phyloP scores from a whole-genome alignment of 1,284 basidiomycete species.

The Ustilago cynodontis region DNA sequence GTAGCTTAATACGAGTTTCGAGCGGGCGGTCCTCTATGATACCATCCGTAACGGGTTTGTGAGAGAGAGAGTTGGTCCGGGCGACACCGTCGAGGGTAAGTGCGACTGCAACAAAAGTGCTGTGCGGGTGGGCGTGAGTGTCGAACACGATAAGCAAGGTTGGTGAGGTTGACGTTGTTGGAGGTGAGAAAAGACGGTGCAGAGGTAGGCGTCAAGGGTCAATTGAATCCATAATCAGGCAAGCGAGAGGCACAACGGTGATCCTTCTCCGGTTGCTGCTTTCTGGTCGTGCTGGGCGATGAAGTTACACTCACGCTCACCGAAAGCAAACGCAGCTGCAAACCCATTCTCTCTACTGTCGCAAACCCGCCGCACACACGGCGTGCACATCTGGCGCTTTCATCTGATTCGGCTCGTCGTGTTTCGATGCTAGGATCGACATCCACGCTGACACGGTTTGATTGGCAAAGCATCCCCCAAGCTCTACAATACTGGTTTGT shows the following conservation, averaged over 20 bases:
- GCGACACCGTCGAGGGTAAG: background rate
- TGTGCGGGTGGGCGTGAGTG: background rate
- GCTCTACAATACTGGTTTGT: background rate
- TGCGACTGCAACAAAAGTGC: background rate
- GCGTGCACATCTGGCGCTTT: slow-evolving; percentile 1
- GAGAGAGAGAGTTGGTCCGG: background rate
- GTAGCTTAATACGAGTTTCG: background rate
- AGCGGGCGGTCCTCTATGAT: slow-evolving; percentile 1
- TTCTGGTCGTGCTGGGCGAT: slow-evolving; percentile 10
- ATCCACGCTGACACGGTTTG: slow-evolving; percentile 1
- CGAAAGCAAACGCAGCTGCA: no score
- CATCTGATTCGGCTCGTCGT: background rate
- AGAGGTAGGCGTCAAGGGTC: slow-evolving; percentile 1
- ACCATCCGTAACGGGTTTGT: background rate
- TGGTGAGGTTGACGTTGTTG: background rate
- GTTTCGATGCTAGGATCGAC: slow-evolving; percentile 5
- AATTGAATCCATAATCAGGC: background rate
- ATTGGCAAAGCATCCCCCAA: slow-evolving; percentile 9
- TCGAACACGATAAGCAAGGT: background rate
- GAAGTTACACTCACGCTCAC: no score
- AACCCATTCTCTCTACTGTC: background rate
- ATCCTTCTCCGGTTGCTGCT: slow-evolving; percentile 14
- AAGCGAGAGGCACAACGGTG: slow-evolving; percentile 7
- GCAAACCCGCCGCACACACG: background rate
- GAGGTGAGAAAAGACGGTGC: background rate